A percentile compares a stretch with the other conserved stretches of the same genome.
Conservation (phyloP, 2,329 filamentous ascomycete genomes). For the Aspergillus neotritici region DNA sequence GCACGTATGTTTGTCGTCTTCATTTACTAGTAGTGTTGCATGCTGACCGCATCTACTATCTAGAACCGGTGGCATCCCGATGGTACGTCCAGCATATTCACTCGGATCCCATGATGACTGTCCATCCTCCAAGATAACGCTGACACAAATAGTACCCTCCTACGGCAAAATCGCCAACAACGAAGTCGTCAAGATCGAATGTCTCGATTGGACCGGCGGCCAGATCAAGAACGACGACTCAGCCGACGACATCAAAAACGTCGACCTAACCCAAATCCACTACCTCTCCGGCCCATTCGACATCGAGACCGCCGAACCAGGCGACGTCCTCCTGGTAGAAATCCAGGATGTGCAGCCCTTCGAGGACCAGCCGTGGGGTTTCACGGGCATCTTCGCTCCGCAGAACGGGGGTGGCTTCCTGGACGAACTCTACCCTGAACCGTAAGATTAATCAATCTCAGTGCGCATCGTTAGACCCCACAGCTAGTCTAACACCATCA, state of each 20-base stretch:
- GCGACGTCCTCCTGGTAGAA: slow-evolving; percentile 78
- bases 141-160: slow-evolving; percentile 58
- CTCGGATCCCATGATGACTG: neutral
- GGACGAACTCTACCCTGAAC: slow-evolving; percentile 77
- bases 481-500: neutral
- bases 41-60: slow-evolving; percentile 3
- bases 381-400: slow-evolving; percentile 74
- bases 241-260: slow-evolving; percentile 79
- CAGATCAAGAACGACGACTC: slow-evolving; percentile 86
- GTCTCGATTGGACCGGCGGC: slow-evolving; percentile 71
- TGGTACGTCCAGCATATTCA: slow-evolving; percentile 47
- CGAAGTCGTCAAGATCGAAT: slow-evolving; percentile 91
- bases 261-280: slow-evolving; percentile 78
- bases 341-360: slow-evolving; percentile 92
- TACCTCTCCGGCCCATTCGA: slow-evolving; percentile 89
- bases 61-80: slow-evolving; percentile 94
- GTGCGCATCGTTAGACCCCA: neutral
- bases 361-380: slow-evolving; percentile 81
- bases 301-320: slow-evolving; percentile 74
- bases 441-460: slow-evolving; percentile 47
- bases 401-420: slow-evolving; percentile 84
- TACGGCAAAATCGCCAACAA: slow-evolving; percentile 68
- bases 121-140: neutral
- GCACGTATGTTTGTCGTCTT: slow-evolving; percentile 52
- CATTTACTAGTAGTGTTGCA: neutral